A percentile compares a stretch with the other conserved stretches of the same genome.
Evolutionary conservation across 2,329 filamentous ascomycete species (phyloP).

Genomic region (Aspergillus ibericus): DNA sequence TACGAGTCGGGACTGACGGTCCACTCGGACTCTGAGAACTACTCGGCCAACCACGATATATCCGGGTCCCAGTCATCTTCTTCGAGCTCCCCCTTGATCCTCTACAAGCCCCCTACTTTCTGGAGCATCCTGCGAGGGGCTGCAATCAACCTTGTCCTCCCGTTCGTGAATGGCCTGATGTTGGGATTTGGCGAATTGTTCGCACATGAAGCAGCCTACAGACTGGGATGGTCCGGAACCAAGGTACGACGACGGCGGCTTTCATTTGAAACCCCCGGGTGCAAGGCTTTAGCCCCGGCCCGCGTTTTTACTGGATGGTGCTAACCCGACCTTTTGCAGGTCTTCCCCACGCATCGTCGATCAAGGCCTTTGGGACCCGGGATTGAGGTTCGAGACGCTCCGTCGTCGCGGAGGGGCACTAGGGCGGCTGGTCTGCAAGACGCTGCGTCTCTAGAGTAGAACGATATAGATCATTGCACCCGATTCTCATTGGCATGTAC

Average conservation of each 20-base stretch:
- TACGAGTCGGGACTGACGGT: conserved; percentile 47
- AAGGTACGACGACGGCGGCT: conserved; percentile 66
- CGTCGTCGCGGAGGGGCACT: conserved; percentile 54
- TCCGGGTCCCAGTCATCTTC: conserved; percentile 32
- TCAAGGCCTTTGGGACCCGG: conserved; percentile 73
- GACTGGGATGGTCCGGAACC: conserved; percentile 89
- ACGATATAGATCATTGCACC: conserved; percentile 10
- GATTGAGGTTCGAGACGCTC: conserved; percentile 73
- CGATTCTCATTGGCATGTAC: not conserved
- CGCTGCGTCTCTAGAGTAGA: conserved; percentile 67
- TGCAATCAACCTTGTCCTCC: conserved; percentile 91
- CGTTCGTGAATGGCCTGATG: conserved; percentile 98
- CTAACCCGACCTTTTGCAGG: conserved; percentile 36
- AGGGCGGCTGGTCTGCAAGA: conserved; percentile 60
- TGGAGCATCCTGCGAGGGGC: conserved; percentile 84
- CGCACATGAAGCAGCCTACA: conserved; percentile 90
- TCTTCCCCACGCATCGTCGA: conserved; percentile 62
- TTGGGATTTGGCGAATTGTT: conserved; percentile 95
- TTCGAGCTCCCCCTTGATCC: conserved; percentile 44
- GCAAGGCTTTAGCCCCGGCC: not conserved
- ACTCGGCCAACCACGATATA: conserved; percentile 44
- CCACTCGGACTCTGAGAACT: conserved; percentile 51
- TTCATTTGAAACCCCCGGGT: not conserved
- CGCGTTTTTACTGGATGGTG: not conserved
- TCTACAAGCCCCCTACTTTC: conserved; percentile 85